phyloP scores from a whole-genome alignment of 495 filamentous ascomycete species.

The Friedmanniomyces endolithicus region DNA sequence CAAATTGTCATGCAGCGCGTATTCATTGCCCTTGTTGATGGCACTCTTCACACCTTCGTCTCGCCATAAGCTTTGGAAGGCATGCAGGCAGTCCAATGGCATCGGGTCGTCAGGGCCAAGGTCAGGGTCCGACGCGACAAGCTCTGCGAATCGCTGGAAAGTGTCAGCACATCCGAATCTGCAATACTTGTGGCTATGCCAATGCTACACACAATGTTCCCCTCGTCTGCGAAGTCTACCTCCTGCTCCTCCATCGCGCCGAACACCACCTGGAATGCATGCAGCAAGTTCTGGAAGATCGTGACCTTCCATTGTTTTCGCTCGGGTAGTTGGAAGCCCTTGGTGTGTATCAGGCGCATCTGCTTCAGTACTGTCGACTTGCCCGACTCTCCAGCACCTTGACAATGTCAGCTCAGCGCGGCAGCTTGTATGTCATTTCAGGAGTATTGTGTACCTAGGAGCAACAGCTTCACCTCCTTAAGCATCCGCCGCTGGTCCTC shows the following conservation, averaged over 20 bases:
- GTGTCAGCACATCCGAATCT: constrained; percentile 8
- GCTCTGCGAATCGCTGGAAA: constrained; percentile 28
- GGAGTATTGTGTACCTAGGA: constrained; percentile 27
- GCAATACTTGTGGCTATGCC: neutral
- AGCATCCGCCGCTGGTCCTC: constrained; percentile 32
- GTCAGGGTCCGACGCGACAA: constrained; percentile 27
- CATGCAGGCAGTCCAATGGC: constrained; percentile 59
- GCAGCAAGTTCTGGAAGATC: constrained; percentile 52
- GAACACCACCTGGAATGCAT: constrained; percentile 50
- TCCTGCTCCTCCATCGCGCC: constrained; percentile 86
- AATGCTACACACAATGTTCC: constrained; percentile 61
- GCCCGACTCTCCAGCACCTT: constrained; percentile 92
- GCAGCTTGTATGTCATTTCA: neutral
- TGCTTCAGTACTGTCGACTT: constrained; percentile 98
- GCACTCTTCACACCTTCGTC: constrained; percentile 75
- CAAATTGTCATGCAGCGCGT: constrained; percentile 88
- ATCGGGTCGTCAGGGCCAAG: constrained; percentile 30
- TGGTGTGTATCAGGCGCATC: constrained; percentile 95
- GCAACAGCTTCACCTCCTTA: constrained; percentile 36
- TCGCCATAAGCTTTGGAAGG: constrained; percentile 73
- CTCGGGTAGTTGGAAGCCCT: constrained; percentile 83
- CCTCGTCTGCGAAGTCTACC: constrained; percentile 65
- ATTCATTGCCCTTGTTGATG: constrained; percentile 85
- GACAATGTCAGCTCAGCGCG: constrained; percentile 9
- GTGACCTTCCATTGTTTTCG: constrained; percentile 84